phyloP scores from a whole-genome alignment of 106 monocot species.

The Dactylorhiza incarnata region DNA sequence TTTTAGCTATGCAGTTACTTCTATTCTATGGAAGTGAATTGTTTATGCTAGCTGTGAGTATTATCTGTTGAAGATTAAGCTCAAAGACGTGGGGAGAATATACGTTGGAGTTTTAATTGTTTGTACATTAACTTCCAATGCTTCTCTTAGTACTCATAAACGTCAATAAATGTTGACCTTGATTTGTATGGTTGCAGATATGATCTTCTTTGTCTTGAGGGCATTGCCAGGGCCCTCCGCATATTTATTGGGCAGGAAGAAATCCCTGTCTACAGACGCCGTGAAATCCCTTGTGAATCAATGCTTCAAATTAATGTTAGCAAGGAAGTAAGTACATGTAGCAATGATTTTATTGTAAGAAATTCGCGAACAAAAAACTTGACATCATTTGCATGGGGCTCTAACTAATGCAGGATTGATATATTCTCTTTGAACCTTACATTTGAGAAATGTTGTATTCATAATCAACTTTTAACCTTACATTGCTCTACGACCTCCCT shows the following conservation, averaged over 20 bases:
- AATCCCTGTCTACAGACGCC: slow-evolving; percentile 48
- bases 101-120: neutral
- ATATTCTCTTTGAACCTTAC: neutral
- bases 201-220: slow-evolving; percentile 91
- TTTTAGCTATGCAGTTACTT: neutral
- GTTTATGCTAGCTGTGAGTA: neutral
- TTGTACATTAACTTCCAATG: neutral
- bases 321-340: neutral
- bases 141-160: neutral
- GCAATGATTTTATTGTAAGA: neutral
- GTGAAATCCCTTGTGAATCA: slow-evolving; percentile 30
- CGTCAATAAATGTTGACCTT: neutral
- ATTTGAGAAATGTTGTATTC: neutral
- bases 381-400: neutral
- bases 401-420: neutral
- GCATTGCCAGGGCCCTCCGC: slow-evolving; percentile 79
- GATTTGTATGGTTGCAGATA: slow-evolving; percentile 35
- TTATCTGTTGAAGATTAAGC: neutral
- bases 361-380: neutral
- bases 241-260: slow-evolving; percentile 62
- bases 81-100: neutral
- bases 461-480: neutral
- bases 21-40: neutral
- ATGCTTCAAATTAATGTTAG: slow-evolving; percentile 73
- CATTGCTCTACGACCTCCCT: neutral